Base-by-base conservation (phyloP, 2,329 filamentous ascomycete genomes). In the Beauveria australis region DNA sequence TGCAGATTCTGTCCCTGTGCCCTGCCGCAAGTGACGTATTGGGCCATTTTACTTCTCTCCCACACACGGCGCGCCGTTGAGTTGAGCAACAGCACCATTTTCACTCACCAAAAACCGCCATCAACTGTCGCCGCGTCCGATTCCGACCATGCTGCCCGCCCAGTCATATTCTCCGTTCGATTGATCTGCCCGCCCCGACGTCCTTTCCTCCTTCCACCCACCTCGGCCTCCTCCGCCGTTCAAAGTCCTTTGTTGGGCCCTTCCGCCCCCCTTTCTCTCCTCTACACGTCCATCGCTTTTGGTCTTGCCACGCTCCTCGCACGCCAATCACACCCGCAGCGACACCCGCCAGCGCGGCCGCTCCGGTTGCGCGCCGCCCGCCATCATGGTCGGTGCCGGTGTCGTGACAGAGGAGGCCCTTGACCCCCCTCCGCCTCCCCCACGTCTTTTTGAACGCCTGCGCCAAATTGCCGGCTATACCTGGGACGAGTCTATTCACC, bases 391-490 rank as follows among this genome's bases (percentile, higher is more conserved):
- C 72, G 74, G 76, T 71, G 72, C 75, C 69, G 72, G 73, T 64
- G 72, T 76, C 71, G 73, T 76, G 73, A 73, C 73, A 67, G 81
- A 84, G 70, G 80, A 84, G 72, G 74, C 78, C 67, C 76, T 83
- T 68, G 83, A 86, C 70, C 86, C 87, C 62, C 88, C 87, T 48
- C 78, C 81, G 65, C 84, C 86, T 60, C 86, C 87, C 47, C 76
- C 80, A 63, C 84, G 86, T 67, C 81, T 92, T 58, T 88, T 87
- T 67, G 88, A 92, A 71, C 84, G 89, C 55, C 79, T 92, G 65
- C 81, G 83, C 64, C 87, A 90, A 71, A 80, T 92, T 65, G 81
- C 86, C 51, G 89, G 88, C 58, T 92, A 91, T 71, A 84, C 82
- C 7, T 92, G 89, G 89, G 88, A 92, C 72, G 87, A 89, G 66